Evolutionary conservation across 2,329 filamentous ascomycete genomes (phyloP), one percentile per base, ranked within the genome.

Genomic region (Dactylellina cionopaga): DNA sequence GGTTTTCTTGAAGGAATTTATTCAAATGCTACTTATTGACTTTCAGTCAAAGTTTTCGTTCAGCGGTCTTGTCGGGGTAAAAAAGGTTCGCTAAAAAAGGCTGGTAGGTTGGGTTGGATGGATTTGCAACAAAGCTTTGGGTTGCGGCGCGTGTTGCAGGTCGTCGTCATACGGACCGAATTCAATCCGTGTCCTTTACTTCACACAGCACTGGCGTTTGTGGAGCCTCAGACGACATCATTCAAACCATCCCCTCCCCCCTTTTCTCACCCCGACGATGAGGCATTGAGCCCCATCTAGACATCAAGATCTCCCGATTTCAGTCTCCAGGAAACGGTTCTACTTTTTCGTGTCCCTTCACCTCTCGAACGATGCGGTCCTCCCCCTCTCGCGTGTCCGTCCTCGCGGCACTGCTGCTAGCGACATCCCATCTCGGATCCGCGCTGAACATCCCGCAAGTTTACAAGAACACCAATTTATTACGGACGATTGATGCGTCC

Each of bases 401-500:
- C 46, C 54, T 64, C 68, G 68, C 68, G 68, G 60, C 68, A 35
- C 29, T 65, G 68, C 68, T 72, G 46, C 59, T 72, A 55, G 68
- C 59, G 58, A 52, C 68, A 65, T 72, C 68, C 68, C 68, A 72
- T 59, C 54, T 72, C 79, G 55, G 54, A 25, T 63, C 37, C 10
- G 59, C 85, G 74, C 96, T 97, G 84, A 90, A 87, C 81, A 92
- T 94, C 59, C 90, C 93, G 11, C 91, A 92, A 80, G 91, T 93
- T 76, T 99, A 96, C 84, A 92, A 93, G 83, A 97, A 99, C 82
- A 86, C 86, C 81, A 98, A 99, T 80, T 82, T 98, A 27, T 90
- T 98, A 55, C 91, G 95, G 78, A 89, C 90, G 75, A 89, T 96
- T 79, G 96, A 96, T 76, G 82, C 97, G 68, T 94, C 98, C 82